Percentiles rank a stretch among this genome's conserved stretches.
phyloP scores from a whole-genome alignment of 106 monocot genomes.

The Platanthera guangdongensis region DNA sequence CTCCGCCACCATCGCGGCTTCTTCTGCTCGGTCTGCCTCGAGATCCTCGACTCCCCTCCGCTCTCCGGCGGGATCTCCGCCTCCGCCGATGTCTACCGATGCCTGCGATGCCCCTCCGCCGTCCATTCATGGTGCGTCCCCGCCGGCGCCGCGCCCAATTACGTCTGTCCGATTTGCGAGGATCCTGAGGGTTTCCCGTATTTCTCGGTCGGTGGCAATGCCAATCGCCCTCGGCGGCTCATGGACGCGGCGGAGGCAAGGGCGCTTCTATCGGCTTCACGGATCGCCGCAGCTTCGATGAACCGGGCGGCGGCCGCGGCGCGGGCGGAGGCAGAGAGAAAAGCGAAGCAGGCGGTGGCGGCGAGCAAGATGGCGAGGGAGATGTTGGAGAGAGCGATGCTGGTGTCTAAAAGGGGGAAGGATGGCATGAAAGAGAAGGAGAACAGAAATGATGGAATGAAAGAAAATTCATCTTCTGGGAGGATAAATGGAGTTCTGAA shows the following conservation, averaged over 20 bases:
- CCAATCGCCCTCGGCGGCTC: neutral
- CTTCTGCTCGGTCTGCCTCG: conserved; percentile 50
- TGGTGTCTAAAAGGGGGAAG: neutral
- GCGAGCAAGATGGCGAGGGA: neutral
- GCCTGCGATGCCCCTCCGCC: neutral
- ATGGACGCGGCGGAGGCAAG: neutral
- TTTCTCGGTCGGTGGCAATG: neutral
- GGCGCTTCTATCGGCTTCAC: neutral
- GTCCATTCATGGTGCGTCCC: neutral
- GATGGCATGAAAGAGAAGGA: neutral
- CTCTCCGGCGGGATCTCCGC: conserved; percentile 2
- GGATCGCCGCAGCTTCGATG: neutral
- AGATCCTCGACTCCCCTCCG: conserved; percentile 21
- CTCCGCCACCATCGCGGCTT: conserved; percentile 39
- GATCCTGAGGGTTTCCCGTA: neutral
- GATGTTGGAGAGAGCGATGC: neutral
- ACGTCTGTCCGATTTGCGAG: neutral
- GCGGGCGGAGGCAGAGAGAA: neutral
- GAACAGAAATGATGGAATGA: neutral
- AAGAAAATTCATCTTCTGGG: neutral
- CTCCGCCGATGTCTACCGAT: neutral
- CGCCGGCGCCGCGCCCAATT: neutral
- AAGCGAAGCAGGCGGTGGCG: neutral
- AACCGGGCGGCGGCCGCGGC: neutral
- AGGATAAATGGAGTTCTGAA: neutral